A percentile compares a stretch with the other conserved stretches of the same genome.
Conservation (phyloP, 2,329 filamentous ascomycete genomes). For the Stachybotrys chlorohalonatus region DNA sequence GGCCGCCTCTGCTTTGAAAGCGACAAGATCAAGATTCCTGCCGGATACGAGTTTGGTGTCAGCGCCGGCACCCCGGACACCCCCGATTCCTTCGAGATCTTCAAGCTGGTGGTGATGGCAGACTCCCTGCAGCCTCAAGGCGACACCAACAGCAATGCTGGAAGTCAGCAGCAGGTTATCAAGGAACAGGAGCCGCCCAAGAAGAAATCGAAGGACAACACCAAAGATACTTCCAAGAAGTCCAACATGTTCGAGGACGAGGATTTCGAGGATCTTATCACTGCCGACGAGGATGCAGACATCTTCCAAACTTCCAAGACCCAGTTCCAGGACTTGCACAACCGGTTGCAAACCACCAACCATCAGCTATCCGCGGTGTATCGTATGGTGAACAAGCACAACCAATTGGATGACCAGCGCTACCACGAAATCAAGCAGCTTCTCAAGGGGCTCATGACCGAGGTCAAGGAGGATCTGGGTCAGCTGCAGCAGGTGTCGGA, state of each 20-base stretch:
- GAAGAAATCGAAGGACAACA: slow-evolving; percentile 22
- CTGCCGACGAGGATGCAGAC: slow-evolving; percentile 40
- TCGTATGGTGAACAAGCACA: slow-evolving; percentile 42
- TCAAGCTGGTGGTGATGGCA: slow-evolving; percentile 70
- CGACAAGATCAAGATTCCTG: slow-evolving; percentile 66
- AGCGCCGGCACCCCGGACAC: slow-evolving; percentile 83
- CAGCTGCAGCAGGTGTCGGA: slow-evolving; percentile 34
- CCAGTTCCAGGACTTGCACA: slow-evolving; percentile 80
- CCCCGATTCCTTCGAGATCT: slow-evolving; percentile 90
- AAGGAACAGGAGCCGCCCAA: slow-evolving; percentile 19
- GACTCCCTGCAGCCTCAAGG: slow-evolving; percentile 19
- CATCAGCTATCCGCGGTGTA: slow-evolving; percentile 59
- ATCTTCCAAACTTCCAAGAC: slow-evolving; percentile 38
- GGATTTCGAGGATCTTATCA: neutral
- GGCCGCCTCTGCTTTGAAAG: slow-evolving; percentile 76
- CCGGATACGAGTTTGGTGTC: slow-evolving; percentile 77
- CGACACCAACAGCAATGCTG: slow-evolving; percentile 9
- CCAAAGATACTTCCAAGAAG: slow-evolving; percentile 6
- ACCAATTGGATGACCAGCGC: slow-evolving; percentile 43
- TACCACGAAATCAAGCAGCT: slow-evolving; percentile 44
- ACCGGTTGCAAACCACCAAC: slow-evolving; percentile 66
- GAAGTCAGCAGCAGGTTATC: neutral
- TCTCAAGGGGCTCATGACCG: slow-evolving; percentile 35
- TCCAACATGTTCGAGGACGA: slow-evolving; percentile 4
- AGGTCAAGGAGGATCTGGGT: slow-evolving; percentile 36